Evolutionary conservation across 208 protist species (phyloP), one percentile per base, ranked within the genome.

Genomic region (Leishmania lainsoni): DNA sequence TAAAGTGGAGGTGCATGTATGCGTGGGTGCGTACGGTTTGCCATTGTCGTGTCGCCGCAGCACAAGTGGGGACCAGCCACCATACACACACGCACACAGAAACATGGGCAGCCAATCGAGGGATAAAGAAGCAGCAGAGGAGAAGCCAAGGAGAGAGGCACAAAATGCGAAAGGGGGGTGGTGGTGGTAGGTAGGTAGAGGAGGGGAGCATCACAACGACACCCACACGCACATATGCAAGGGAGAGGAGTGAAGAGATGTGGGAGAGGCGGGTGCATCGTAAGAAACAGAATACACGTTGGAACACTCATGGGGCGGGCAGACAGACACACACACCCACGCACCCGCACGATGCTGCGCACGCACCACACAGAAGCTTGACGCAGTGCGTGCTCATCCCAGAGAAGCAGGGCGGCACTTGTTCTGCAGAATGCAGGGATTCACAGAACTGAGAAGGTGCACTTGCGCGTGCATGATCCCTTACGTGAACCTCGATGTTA

Each of bases 11-110:
- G 66, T 6, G 5, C 6, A 63, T 48, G 35, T n/a, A 70, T n/a
- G 12, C 35, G 52, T 3, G 12, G 35, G 61, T 29, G 56, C 22
- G 56, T 61, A 61, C 22, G 52, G 52, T 61, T 61, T 61, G 56
- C 22, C 56, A 61, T 29, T 10, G 56, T n/a, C 56, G 56, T 29
- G 56, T 22, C 56, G 56, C 56, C 22, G 22, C 56, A 61, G 22
- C 56, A 61, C 56, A 29, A n/a, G 5, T 29, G 17, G 22, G 6
- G 35, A 39, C 45, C 59, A 80, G 45, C 3, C 49, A 35, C 49
- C 48, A 74, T 79, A 81, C 26, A 48, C 74, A 76, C 49, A 78
- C 35, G n/a, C 48, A 74, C 49, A n/a, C 9, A 58, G 4, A 77
- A 20, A 35, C 52, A 75, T 51, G 51, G 39, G 22, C 16, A 26